phyloP scores from a whole-genome alignment of 345 rosid genomes.

The Rubroshorea leprosula region DNA sequence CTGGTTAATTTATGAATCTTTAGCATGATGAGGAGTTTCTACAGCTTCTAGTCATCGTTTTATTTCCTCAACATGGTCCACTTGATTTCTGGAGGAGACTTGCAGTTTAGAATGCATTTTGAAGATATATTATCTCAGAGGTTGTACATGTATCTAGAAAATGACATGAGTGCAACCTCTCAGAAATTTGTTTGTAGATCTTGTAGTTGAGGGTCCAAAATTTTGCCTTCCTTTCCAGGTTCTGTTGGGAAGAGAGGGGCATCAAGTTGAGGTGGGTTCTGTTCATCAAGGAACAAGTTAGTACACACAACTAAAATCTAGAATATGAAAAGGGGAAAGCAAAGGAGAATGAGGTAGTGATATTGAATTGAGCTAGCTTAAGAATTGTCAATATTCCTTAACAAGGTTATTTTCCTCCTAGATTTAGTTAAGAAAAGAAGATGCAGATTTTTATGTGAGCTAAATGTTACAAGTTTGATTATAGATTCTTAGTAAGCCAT shows the following conservation, averaged over 20 bases:
- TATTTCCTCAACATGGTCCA: neutral
- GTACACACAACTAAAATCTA: neutral
- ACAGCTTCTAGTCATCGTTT: neutral
- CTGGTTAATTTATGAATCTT: too few relatives aligned
- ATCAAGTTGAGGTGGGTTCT: slow-evolving; percentile 81
- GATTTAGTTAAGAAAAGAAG: too few relatives aligned
- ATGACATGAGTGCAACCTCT: slow-evolving; percentile 14
- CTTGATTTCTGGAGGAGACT: neutral
- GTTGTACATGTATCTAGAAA: neutral
- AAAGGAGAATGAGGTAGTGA: neutral
- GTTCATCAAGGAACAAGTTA: slow-evolving; percentile 1
- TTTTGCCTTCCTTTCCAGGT: slow-evolving; percentile 40
- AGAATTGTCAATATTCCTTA: neutral
- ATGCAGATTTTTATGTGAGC: neutral
- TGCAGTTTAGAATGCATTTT: neutral
- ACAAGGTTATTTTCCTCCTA: too few relatives aligned
- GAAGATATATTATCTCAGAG: neutral
- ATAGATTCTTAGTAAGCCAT: too few relatives aligned
- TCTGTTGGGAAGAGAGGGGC: slow-evolving; percentile 41
- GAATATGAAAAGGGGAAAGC: neutral
- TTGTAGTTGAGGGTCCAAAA: slow-evolving; percentile 50
- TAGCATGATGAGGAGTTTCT: neutral
- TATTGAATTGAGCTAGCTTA: neutral
- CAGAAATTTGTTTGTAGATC: slow-evolving; percentile 77
- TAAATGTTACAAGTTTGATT: too few relatives aligned